Evolutionary conservation across 495 filamentous ascomycete species (phyloP).

Genomic region (Jackrogersella minutella): DNA sequence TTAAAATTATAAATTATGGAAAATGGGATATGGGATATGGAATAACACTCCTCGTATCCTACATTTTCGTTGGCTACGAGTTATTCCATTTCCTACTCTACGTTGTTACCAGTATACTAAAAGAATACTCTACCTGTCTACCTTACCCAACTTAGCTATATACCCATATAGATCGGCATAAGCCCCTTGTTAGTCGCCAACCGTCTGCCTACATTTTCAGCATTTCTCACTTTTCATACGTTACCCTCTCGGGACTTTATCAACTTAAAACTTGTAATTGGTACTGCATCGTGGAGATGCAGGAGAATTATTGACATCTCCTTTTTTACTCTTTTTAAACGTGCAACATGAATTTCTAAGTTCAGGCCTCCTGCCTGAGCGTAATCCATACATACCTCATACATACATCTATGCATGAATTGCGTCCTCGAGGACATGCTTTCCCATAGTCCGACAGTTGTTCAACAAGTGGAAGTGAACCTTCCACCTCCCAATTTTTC

Average conservation of each 20-base stretch:
- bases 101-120: too few species aligned
- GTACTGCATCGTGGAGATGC: conserved; percentile 14
- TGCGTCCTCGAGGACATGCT: conserved; percentile 26
- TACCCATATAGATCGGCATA: conserved; percentile 7
- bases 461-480: conserved; percentile 13
- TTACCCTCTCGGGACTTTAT: background rate
- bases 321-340: conserved; percentile 13
- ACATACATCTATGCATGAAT: conserved; percentile 17
- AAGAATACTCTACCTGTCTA: too few species aligned
- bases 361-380: conserved; percentile 11
- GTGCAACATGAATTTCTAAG: conserved; percentile 20
- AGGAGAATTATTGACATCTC: conserved; percentile 19
- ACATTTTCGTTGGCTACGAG: too few species aligned
- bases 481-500: background rate
- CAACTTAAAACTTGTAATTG: conserved; percentile 13
- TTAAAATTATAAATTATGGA: background rate
- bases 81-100: too few species aligned
- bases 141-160: background rate
- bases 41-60: too few species aligned
- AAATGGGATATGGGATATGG: too few species aligned
- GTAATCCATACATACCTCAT: too few species aligned
- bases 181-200: conserved; percentile 12
- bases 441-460: conserved; percentile 18
- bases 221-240: conserved; percentile 12
- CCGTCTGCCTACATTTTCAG: conserved; percentile 17